Base-by-base conservation (phyloP, 2,329 filamentous ascomycete genomes). In the Colletotrichum musicola region DNA sequence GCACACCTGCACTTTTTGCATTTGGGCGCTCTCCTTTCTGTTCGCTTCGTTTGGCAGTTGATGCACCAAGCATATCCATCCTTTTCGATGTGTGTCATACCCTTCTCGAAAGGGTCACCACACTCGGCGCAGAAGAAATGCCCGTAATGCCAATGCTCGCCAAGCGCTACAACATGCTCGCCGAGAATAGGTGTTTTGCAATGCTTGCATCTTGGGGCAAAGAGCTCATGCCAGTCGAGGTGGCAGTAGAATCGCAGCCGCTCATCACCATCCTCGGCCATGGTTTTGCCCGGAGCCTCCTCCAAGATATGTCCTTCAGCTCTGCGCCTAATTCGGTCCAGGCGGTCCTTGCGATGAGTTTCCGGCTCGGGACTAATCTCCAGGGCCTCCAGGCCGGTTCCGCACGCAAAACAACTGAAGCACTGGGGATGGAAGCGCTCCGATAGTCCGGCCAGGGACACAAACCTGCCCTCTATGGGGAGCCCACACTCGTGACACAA, bases 71-170 rank as follows among this genome's bases (percentile, higher is more conserved):
- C 96, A 79, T 97, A 98, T 10, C 95, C 95, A 73, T 98, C 95
- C 81, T 97, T 97, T 78, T 99, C 96, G 63, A 99, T 90, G 75
- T 91, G 89, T 53, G 89, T 91, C 81, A 86, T 88, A 68, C 88
- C 88, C 55, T 85, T 84, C 72, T 86, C 93, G 77, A 99, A 99
- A 0, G 96, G 95, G 82, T 99, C 95, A 73, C 96, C 96, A 78
- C 96, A 99, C 84, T 99, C 94, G 49, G 96, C 96, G 77, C 96
- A 99, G 87, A 99, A 99, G 83, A 99, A 99, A 81, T 99, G 96
- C 0, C 96, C 96, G 61, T 93, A 93, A 79, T 99, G 96, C 93
- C 94, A 99, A 81, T 97, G 94, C n/a, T 91, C 89, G 1, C 96
- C 96, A 64, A 97, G 93, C 1, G 96, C 96, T 14, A 98, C 91